These are phyloP conservation scores for Podila clonocystis DNA, from an alignment of 192 early-diverging fungal genomes.

Conservation along the genomic window DNA sequence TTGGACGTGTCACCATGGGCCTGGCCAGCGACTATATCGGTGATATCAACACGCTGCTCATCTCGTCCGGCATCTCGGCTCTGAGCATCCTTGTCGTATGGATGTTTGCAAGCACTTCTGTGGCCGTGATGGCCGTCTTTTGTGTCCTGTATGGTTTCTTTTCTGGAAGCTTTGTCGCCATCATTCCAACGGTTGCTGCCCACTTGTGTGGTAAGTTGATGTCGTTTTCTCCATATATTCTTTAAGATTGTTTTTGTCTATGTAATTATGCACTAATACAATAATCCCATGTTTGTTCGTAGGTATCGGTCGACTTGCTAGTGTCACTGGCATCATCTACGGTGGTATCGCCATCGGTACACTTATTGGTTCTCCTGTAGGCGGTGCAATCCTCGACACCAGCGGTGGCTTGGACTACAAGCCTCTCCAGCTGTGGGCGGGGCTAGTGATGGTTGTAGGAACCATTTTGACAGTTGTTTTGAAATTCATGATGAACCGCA, in stretches of 20 bases:
- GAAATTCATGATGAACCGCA: conserved; percentile 40
- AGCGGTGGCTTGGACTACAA: conserved; percentile 22
- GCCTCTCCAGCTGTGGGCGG: conserved; percentile 32
- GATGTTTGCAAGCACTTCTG: conserved; percentile 58
- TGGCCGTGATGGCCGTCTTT: conserved; percentile 49
- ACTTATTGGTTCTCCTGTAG: conserved; percentile 59
- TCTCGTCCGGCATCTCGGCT: conserved; percentile 54
- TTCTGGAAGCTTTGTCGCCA: conserved; percentile 63
- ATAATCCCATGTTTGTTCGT: background rate
- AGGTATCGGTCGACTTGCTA: conserved; percentile 62
- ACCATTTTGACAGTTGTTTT: conserved; percentile 12
- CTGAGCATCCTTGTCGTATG: conserved; percentile 61
- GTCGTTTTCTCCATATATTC: background rate
- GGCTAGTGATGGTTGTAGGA: conserved; percentile 26
- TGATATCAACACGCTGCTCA: conserved; percentile 66
- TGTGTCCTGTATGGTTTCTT: conserved; percentile 64
- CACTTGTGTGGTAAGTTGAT: conserved; percentile 52
- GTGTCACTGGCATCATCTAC: conserved; percentile 65
- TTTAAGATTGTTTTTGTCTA: background rate
- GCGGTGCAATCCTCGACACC: conserved; percentile 60
- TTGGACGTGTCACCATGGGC: conserved; percentile 65
- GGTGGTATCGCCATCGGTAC: conserved; percentile 60
- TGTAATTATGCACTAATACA: background rate
- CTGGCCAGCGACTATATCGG: conserved; percentile 60
- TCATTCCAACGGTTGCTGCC: conserved; percentile 64